A percentile compares a stretch with the other conserved stretches of the same genome.
Conservation (phyloP, 2,329 filamentous ascomycete genomes). For the Xylariaceae sp. region DNA sequence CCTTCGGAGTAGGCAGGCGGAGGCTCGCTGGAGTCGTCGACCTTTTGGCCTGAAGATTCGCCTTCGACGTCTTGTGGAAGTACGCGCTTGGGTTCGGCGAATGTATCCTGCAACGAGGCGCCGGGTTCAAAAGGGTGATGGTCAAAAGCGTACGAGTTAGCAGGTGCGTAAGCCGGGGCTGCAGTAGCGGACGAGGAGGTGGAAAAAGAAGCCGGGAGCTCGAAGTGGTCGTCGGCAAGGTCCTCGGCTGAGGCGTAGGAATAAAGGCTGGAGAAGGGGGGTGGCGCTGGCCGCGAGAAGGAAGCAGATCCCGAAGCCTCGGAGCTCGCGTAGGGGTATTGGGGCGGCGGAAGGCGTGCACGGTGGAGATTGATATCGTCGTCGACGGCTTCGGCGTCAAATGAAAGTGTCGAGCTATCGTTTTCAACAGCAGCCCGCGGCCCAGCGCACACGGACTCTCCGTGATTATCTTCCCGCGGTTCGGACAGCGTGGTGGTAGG, state of each 20-base stretch:
- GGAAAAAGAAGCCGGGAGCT: constrained; percentile 24
- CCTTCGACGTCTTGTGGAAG: constrained; percentile 78
- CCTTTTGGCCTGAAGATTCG: constrained; percentile 63
- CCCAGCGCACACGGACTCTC: constrained; percentile 41
- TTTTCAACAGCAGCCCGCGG: constrained; percentile 26
- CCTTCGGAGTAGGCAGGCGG: constrained; percentile 96
- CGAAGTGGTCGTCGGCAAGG: constrained; percentile 29
- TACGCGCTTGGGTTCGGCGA: constrained; percentile 75
- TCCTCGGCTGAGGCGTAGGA: constrained; percentile 31
- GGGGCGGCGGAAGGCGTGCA: constrained; percentile 51
- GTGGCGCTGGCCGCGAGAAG: constrained; percentile 41
- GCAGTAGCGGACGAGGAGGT: constrained; percentile 35
- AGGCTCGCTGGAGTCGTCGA: constrained; percentile 73
- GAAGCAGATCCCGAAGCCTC: constrained; percentile 47
- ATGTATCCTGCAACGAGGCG: constrained; percentile 43
- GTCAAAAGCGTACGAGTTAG: constrained; percentile 36
- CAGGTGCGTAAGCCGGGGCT: constrained; percentile 52
- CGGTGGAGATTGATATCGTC: constrained; percentile 26
- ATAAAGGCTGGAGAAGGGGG: constrained; percentile 58
- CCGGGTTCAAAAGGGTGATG: constrained; percentile 31
- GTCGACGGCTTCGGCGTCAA: constrained; percentile 28
- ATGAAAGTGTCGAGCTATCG: constrained; percentile 8
- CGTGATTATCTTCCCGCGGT: constrained; percentile 39
- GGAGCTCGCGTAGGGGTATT: constrained; percentile 55
- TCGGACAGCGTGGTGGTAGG: constrained; percentile 45